Percentiles rank a stretch among this genome's conserved stretches.
phyloP scores from a whole-genome alignment of 495 filamentous ascomycete species.

The Lineolata rhizophorae region DNA sequence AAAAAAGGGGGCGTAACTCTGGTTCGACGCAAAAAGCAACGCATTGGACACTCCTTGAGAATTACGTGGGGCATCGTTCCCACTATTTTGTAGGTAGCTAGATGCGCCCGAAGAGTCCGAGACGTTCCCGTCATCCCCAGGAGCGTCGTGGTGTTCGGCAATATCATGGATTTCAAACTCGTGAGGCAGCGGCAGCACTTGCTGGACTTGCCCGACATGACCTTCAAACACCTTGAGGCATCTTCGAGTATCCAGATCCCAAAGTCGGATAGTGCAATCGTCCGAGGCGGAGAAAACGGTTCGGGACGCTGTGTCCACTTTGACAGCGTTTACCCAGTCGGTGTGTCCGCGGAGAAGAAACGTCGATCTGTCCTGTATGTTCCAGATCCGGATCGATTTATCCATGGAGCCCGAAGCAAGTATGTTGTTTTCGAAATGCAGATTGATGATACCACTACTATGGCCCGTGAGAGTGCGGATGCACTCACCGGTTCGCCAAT shows the following conservation, averaged over 20 bases:
- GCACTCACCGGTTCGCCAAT: conserved; percentile 82
- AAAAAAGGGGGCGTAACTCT: neutral
- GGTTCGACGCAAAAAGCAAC: neutral
- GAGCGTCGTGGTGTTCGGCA: conserved; percentile 26
- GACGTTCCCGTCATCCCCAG: conserved; percentile 40
- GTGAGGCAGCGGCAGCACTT: conserved; percentile 56
- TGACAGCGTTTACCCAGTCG: conserved; percentile 88
- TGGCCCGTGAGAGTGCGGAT: conserved; percentile 66
- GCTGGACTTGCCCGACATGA: conserved; percentile 91
- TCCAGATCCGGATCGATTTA: conserved; percentile 78
- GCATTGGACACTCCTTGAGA: too few relatives aligned
- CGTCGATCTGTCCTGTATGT: conserved; percentile 63
- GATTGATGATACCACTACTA: conserved; percentile 53
- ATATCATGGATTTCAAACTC: conserved; percentile 72
- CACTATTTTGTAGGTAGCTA: too few relatives aligned
- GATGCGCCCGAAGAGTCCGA: too few relatives aligned
- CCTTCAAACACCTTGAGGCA: conserved; percentile 69
- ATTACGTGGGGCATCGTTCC: too few relatives aligned
- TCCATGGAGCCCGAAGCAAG: conserved; percentile 80
- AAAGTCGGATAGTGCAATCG: conserved; percentile 77
- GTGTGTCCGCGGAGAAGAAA: conserved; percentile 63
- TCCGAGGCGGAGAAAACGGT: conserved; percentile 87
- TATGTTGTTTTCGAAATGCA: conserved; percentile 67
- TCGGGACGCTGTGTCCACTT: conserved; percentile 55
- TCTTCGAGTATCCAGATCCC: conserved; percentile 65